Conservation (phyloP, 2,329 filamentous ascomycete species). For the Alternaria triticimaculans region DNA sequence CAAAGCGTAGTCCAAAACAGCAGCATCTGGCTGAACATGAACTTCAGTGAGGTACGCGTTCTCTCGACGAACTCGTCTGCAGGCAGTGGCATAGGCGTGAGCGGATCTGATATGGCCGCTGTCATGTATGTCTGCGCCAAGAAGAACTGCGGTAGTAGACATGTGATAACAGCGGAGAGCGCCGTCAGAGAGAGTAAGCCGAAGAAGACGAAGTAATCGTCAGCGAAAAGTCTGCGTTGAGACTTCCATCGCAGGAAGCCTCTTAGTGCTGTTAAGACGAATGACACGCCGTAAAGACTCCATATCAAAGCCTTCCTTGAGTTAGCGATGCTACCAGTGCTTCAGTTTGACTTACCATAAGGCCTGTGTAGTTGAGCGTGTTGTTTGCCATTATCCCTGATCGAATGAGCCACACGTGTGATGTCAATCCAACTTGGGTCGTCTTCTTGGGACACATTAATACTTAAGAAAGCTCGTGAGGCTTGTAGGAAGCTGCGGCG, state of each 20-base stretch:
- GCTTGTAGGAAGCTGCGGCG: too few relatives aligned
- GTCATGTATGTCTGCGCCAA: slow-evolving; percentile 1
- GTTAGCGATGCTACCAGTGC: too few relatives aligned
- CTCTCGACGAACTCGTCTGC: neutral
- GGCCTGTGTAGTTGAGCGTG: too few relatives aligned
- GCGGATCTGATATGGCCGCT: neutral
- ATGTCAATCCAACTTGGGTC: too few relatives aligned
- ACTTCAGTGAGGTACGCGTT: slow-evolving; percentile 2
- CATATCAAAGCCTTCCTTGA: neutral
- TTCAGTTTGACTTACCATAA: too few relatives aligned
- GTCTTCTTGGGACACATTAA: too few relatives aligned
- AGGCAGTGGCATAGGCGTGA: neutral
- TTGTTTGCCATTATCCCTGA: too few relatives aligned
- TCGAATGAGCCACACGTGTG: too few relatives aligned
- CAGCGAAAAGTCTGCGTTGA: neutral
- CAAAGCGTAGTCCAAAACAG: slow-evolving; percentile 12
- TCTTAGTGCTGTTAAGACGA: neutral
- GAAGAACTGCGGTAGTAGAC: slow-evolving; percentile 9
- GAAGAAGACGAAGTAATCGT: neutral
- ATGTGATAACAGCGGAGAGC: neutral
- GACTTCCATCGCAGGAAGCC: neutral
- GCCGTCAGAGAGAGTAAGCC: neutral
- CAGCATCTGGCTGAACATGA: slow-evolving; percentile 14
- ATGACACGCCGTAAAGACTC: neutral
- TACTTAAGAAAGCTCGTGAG: too few relatives aligned